Evolutionary conservation across 768 basidiomycete species (phyloP), one percentile per base, ranked within the genome.

Genomic region (Mycena latifolia): DNA sequence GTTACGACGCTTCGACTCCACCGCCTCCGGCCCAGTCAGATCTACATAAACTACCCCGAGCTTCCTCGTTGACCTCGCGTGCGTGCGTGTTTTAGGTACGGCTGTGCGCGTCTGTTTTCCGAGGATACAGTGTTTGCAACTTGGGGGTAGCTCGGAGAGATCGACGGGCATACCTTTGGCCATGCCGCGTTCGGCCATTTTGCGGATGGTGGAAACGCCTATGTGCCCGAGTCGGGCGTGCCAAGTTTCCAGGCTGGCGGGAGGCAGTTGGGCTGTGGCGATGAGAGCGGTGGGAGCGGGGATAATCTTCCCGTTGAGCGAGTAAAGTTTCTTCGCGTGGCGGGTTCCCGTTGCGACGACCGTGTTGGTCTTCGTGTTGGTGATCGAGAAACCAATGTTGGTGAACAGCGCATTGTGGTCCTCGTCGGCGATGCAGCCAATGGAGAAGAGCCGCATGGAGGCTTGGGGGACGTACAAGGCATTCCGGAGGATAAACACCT

Each of bases 211-310:
- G 11, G 58, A 48, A 24, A 66, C 57, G n/a, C 63, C 67, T 1
- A 52, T 55, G 37, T 74, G 74, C 0, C 67, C 72, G 4, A 76
- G 61, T 9, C 63, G 52, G 20, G 56, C 18, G 51, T 73, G 73
- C 73, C 70, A 74, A 2, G 61, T 65, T 2, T 63, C 46, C 4
- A 76, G 45, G 7, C 18, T 64, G 14, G 69, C 63, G 22, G 48
- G 18, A 20, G 10, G 24, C 2, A 28, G 20, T 0, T 61, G 39
- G 7, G 61, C 14, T n/a, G 61, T 41, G 14, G 67, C 55, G 46
- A 71, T 66, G 3, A 60, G 55, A 11, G 52, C 46, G n/a, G 47
- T 22, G 25, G 33, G n/a, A 2, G 63, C 37, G 37, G 37, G 48
- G n/a, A 33, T 14, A 28, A 35, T 48, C 17, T 31, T 54, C 5